A percentile compares a stretch with the other conserved stretches of the same genome.
These are phyloP conservation scores for Volvox reticuliferus DNA, from an alignment of 139 green algal species.

Conservation along the genomic window DNA sequence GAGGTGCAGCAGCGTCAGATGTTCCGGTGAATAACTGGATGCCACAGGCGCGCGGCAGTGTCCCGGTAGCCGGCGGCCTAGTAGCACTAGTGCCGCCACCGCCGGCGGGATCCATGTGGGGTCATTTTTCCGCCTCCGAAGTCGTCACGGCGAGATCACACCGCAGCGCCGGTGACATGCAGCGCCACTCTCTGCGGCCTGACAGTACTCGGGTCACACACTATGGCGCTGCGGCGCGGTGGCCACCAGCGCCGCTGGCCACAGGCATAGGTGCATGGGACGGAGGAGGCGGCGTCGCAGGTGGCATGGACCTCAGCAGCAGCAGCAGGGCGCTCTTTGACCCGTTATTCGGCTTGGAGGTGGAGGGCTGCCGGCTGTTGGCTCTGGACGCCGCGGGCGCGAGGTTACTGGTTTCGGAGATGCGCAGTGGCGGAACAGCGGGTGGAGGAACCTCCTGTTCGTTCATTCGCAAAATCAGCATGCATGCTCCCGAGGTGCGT, in stretches of 20 bases:
- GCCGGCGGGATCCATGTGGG: background rate
- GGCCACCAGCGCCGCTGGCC: too few species aligned
- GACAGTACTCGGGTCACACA: too few species aligned
- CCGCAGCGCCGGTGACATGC: background rate
- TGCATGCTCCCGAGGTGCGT: background rate
- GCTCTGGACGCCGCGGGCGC: background rate
- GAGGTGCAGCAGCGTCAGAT: too few species aligned
- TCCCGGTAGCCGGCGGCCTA: too few species aligned
- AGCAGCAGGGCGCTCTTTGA: background rate
- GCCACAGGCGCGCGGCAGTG: too few species aligned
- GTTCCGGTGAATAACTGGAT: too few species aligned
- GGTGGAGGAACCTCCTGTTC: background rate
- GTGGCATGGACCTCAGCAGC: background rate
- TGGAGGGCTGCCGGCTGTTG: constrained; percentile 8
- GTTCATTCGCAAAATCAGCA: constrained; percentile 28
- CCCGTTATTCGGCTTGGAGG: background rate
- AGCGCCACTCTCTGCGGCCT: background rate
- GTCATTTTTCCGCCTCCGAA: background rate
- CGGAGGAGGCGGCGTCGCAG: background rate
- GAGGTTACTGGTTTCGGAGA: constrained; percentile 28
- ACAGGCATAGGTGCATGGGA: background rate
- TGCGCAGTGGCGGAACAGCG: background rate
- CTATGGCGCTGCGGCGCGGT: too few species aligned
- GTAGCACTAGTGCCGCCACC: background rate
- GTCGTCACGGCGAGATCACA: background rate